Evolutionary conservation across 768 basidiomycete species (phyloP), one percentile per base, ranked within the genome.

Genomic region (Rickenella mellea): DNA sequence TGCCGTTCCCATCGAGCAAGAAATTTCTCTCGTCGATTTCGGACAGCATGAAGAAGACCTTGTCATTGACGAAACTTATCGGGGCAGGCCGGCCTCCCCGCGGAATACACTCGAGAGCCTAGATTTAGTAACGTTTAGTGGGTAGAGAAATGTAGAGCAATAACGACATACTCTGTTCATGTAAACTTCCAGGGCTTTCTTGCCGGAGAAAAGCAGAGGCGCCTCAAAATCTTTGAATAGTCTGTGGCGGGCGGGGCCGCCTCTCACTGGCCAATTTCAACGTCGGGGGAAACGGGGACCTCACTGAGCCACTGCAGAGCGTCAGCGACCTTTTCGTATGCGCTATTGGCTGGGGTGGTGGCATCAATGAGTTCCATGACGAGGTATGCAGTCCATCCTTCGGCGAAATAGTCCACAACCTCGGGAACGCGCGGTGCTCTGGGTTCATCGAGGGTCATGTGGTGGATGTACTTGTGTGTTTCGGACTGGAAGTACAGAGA

Each of bases 41-140:
- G 47, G 58, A 50, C 51, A 61, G 60, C 30, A 42, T 55, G 54
- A 58, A 58, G 27, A 60, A 52, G 10, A 58, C 33, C n/a, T n/a
- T n/a, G n/a, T n/a, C n/a, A n/a, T n/a, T n/a, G n/a, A n/a, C n/a
- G n/a, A n/a, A n/a, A n/a, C n/a, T n/a, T n/a, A n/a, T n/a, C n/a
- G n/a, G n/a, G n/a, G n/a, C n/a, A n/a, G n/a, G n/a, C n/a, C n/a
- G n/a, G n/a, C n/a, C n/a, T n/a, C n/a, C n/a, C n/a, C n/a, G n/a
- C n/a, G n/a, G n/a, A n/a, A n/a, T n/a, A n/a, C n/a, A n/a, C n/a
- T n/a, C n/a, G n/a, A n/a, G n/a, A n/a, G n/a, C n/a, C n/a, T n/a
- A n/a, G n/a, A n/a, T n/a, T n/a, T n/a, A n/a, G n/a, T n/a, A n/a
- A n/a, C n/a, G n/a, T n/a, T n/a, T n/a, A n/a, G n/a, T n/a, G n/a